Base-by-base conservation (phyloP, 163 green algal species). In the Smithsoniella earleae region DNA sequence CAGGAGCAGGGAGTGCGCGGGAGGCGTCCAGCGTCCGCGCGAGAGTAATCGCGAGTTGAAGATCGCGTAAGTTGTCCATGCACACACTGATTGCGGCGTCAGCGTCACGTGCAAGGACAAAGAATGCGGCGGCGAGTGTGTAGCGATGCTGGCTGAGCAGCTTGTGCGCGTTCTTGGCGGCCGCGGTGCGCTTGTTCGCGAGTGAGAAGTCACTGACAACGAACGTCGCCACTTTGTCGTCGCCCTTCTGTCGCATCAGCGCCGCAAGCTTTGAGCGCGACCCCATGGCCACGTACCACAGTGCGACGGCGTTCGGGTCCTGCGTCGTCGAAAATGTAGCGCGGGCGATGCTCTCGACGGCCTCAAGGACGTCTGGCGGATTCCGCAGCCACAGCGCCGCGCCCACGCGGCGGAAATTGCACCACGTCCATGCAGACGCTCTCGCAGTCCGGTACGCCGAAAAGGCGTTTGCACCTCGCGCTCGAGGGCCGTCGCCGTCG, bases 91-190 rank as follows among this genome's bases (percentile, higher is more conserved):
- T 30, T 16, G 58, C 58, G 4, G 58, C 58, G 13, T 30, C 27
- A 5, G 43, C 58, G 58, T 69, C 58, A 33, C 34, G n/a, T 3
- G 58, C 58, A 16, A 69, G 58, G 30, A 69, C 30, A 33, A 69
- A 69, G 58, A 69, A 69, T 18, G 27, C 34, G 10, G 58, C 58
- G 27, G 58, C 58, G n/a, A 69, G 58, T 30, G n/a, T 4, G 58
- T 69, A 69, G 30, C 58, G 58, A 33, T 69, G 58, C n/a, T 69
- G n/a, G 27, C n/a, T 69, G 27, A 34, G n/a, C 58, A 69, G 58
- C 58, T 69, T 69, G 58, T 69, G 58, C 58, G 58, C 58, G 25
- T 69, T 69, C 2, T 69, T 69, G 3, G 58, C 58, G 1, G 58
- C 58, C n/a, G 58, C 58, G 5, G 25, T 13, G 20, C 25, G 58